A percentile compares a stretch with the other conserved stretches of the same genome.
These are phyloP conservation scores for Stachybotrys chlorohalonatus DNA, from an alignment of 2,329 filamentous ascomycete species.

Conservation along the genomic window DNA sequence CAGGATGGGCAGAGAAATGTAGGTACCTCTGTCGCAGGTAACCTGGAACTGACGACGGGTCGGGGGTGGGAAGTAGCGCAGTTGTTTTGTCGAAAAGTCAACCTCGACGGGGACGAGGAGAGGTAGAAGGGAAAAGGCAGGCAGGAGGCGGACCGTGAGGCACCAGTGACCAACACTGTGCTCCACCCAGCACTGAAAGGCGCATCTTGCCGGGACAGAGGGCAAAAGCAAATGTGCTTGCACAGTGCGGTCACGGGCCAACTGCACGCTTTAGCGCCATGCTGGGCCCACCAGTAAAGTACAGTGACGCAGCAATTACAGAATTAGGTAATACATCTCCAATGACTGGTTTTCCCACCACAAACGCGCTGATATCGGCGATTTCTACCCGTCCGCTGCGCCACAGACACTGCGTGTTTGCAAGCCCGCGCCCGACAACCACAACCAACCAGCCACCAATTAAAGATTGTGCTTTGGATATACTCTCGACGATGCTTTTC, in stretches of 20 bases:
- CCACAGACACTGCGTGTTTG: conserved; percentile 4
- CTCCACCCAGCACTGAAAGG: too few species aligned
- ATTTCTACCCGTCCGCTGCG: not conserved
- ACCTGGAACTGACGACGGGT: not conserved
- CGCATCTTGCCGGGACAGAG: not conserved
- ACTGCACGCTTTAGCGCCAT: not conserved
- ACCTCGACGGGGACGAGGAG: not conserved
- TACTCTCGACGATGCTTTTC: not conserved
- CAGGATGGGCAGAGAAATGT: not conserved
- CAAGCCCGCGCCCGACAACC: conserved; percentile 5
- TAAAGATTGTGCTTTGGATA: not conserved
- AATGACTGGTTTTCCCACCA: not conserved
- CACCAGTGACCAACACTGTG: not conserved
- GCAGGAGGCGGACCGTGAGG: not conserved
- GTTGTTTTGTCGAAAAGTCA: not conserved
- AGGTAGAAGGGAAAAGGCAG: not conserved
- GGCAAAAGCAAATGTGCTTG: not conserved
- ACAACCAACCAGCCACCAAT: not conserved
- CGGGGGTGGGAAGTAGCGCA: not conserved
- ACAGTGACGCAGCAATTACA: not conserved
- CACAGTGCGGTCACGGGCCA: not conserved
- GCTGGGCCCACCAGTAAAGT: not conserved
- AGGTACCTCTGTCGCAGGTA: not conserved
- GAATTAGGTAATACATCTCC: not conserved
- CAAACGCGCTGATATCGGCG: not conserved